A percentile compares a stretch with the other conserved stretches of the same genome.
phyloP scores from a whole-genome alignment of 2,329 filamentous ascomycete genomes.

The Monosporascus sp. region DNA sequence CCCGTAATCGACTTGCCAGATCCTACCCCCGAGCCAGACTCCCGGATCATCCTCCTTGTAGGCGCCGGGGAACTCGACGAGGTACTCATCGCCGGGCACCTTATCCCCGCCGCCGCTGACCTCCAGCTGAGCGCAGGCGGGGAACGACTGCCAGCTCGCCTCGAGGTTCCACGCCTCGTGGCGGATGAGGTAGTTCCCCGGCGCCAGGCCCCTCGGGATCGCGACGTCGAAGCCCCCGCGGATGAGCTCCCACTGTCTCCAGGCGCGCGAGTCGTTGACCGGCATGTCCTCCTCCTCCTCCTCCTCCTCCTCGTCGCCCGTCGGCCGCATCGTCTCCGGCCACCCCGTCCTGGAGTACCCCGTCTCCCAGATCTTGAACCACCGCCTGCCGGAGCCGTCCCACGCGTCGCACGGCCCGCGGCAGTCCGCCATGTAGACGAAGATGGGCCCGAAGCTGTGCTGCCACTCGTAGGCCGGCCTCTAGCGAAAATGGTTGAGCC shows the following conservation, averaged over 20 bases:
- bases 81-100: background rate
- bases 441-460: background rate
- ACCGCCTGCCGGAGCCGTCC: slow-evolving; percentile 6
- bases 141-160: slow-evolving; percentile 3
- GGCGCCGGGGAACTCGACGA: slow-evolving; percentile 2
- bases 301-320: background rate
- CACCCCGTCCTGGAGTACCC: slow-evolving; percentile 13
- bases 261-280: background rate
- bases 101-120: background rate
- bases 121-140: slow-evolving; percentile 2
- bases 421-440: slow-evolving; percentile 5
- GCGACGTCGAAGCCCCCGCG: slow-evolving; percentile 1
- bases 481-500: no score
- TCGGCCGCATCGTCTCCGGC: slow-evolving; percentile 7
- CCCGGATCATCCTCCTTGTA: background rate
- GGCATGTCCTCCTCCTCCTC: no score
- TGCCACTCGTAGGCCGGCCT: slow-evolving; percentile 1
- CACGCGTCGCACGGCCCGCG: slow-evolving; percentile 2
- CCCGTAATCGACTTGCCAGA: background rate
- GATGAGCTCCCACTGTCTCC: background rate
- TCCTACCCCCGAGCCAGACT: background rate
- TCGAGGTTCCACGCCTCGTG: slow-evolving; percentile 10
- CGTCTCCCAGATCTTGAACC: slow-evolving; percentile 9
- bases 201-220: slow-evolving; percentile 5
- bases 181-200: slow-evolving; percentile 9